A percentile compares a stretch with the other conserved stretches of the same genome.
Conservation (phyloP, 768 basidiomycete species). For the Asterophora lycoperdoides region DNA sequence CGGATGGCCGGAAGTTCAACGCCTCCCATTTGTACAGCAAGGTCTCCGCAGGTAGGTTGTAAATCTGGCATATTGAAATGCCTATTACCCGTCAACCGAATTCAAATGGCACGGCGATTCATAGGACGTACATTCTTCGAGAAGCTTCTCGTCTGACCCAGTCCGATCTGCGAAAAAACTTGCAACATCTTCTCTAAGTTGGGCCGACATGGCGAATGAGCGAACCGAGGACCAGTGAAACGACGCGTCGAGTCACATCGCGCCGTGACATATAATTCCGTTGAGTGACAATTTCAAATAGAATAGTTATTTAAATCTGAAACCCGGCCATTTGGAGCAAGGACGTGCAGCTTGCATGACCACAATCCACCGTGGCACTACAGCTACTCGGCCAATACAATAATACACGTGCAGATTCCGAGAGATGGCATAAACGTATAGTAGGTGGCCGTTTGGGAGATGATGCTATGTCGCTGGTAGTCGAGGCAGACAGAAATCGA, state of each 20-base stretch:
- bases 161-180: slow-evolving; percentile 22
- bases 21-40: slow-evolving; percentile 74
- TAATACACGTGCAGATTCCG: slow-evolving; percentile 37
- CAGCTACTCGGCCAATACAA: slow-evolving; percentile 19
- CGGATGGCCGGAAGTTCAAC: slow-evolving; percentile 33
- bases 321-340: slow-evolving; percentile 12
- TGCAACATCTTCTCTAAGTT: slow-evolving; percentile 23
- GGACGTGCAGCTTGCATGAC: slow-evolving; percentile 14
- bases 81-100: slow-evolving; percentile 37
- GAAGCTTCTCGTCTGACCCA: slow-evolving; percentile 37
- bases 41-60: slow-evolving; percentile 46
- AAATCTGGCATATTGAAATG: slow-evolving; percentile 58
- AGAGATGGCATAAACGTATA: slow-evolving; percentile 31
- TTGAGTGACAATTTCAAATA: not conserved
- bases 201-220: slow-evolving; percentile 16
- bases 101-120: not conserved
- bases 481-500: slow-evolving; percentile 20
- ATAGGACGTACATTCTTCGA: slow-evolving; percentile 46
- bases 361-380: slow-evolving; percentile 10
- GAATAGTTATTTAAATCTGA: slow-evolving; percentile 11
- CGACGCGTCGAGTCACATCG: slow-evolving; percentile 10
- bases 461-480: slow-evolving; percentile 18
- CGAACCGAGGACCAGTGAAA: not conserved
- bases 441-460: slow-evolving; percentile 22
- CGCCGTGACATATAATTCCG: not conserved